These are phyloP conservation scores for Lachancea thermotolerans DNA, from an alignment of 805 yeast species.

Conservation along the genomic window DNA sequence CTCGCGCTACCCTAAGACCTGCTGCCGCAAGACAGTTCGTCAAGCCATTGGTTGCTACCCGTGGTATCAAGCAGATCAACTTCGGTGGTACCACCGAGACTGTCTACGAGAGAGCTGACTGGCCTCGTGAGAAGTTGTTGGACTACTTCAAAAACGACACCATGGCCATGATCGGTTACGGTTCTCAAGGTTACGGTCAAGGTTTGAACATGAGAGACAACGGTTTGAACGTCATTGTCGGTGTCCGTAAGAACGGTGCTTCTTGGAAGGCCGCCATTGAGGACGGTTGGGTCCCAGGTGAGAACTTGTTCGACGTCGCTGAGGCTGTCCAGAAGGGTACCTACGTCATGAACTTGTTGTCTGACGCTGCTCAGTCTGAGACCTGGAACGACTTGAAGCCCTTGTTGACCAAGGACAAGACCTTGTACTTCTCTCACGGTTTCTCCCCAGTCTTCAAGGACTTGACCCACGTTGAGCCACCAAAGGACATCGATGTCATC, in stretches of 20 bases:
- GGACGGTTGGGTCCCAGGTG: slow-evolving; percentile 99
- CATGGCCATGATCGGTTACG: slow-evolving; percentile 96
- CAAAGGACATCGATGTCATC: slow-evolving; percentile 91
- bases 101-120: slow-evolving; percentile 98
- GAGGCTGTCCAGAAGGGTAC: slow-evolving; percentile 94
- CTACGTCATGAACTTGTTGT: slow-evolving; percentile 92
- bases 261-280: slow-evolving; percentile 99
- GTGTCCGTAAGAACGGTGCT: slow-evolving; percentile 98
- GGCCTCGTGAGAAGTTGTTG: slow-evolving; percentile 96
- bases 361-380: slow-evolving; percentile 99
- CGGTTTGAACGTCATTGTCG: slow-evolving; percentile 94
- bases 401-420: slow-evolving; percentile 90
- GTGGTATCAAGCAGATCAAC: slow-evolving; percentile 95
- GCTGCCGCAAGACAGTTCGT: slow-evolving; percentile 43
- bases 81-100: slow-evolving; percentile 93
- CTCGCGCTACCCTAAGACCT: slow-evolving; percentile 49
- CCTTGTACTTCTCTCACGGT: slow-evolving; percentile 98
- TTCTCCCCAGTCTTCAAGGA: slow-evolving; percentile 99
- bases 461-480: slow-evolving; percentile 93
- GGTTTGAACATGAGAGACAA: slow-evolving; percentile 99
- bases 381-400: slow-evolving; percentile 90
- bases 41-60: slow-evolving; percentile 50
- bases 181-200: slow-evolving; percentile 99
- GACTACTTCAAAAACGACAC: slow-evolving; percentile 98
- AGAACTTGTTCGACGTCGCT: slow-evolving; percentile 88